Conservation (phyloP, 2,329 filamentous ascomycete genomes). For the Penicillium sp. region DNA sequence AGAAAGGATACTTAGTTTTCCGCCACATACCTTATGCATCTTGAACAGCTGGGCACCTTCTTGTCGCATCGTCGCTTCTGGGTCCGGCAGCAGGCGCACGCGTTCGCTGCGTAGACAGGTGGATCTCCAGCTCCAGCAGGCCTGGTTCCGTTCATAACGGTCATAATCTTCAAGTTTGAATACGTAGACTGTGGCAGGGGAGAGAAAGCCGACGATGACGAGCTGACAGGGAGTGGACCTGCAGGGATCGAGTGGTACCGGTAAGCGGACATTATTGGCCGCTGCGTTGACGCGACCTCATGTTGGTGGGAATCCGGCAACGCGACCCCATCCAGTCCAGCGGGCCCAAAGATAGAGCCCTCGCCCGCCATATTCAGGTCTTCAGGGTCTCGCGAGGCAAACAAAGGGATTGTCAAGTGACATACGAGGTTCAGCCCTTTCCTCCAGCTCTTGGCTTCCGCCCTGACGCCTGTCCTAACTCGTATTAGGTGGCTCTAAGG, state of each 20-base stretch:
- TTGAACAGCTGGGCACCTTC: background rate
- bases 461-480: too few relatives aligned
- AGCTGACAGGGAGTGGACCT: background rate
- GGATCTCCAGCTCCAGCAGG: background rate
- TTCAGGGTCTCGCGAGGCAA: too few relatives aligned
- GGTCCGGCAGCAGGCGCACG: background rate
- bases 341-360: too few relatives aligned
- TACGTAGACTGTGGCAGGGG: background rate
- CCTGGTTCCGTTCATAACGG: background rate
- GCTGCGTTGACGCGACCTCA: too few relatives aligned
- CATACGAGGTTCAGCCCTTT: too few relatives aligned
- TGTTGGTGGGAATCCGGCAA: too few relatives aligned
- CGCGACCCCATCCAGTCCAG: too few relatives aligned
- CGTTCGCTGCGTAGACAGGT: background rate
- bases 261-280: background rate
- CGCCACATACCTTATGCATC: slow-evolving; percentile 6
- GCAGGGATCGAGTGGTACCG: background rate
- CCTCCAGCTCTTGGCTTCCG: too few relatives aligned
- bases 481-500: too few relatives aligned
- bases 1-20: too few relatives aligned
- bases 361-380: too few relatives aligned
- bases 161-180: background rate
- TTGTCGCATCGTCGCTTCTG: slow-evolving; percentile 14
- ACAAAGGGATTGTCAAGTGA: too few relatives aligned
- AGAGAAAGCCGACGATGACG: background rate